Evolutionary conservation across 805 yeast genomes (phyloP).

Genomic region (Lipomyces mesembrius): DNA sequence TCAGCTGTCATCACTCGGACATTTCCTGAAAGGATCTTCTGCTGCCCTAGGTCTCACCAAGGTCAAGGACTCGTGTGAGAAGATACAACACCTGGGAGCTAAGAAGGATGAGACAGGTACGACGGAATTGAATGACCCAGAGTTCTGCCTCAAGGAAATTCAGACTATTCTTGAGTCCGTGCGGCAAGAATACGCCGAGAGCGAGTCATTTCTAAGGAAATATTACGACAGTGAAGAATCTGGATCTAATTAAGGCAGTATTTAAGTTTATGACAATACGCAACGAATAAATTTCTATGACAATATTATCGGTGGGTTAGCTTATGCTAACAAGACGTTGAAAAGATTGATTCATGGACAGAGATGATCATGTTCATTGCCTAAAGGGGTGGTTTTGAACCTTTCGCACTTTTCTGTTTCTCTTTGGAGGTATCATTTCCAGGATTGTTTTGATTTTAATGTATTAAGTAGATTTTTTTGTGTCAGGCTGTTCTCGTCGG

Average conservation of each 20-base stretch:
- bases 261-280: not conserved
- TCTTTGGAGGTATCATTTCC: not conserved
- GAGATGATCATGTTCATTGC: not conserved
- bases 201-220: conserved; percentile 41
- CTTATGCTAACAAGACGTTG: not conserved
- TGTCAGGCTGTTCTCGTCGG: not conserved
- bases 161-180: conserved; percentile 41
- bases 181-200: conserved; percentile 46
- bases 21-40: conserved; percentile 92
- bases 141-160: conserved; percentile 45
- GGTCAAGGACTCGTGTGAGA: conserved; percentile 86
- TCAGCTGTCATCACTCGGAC: conserved; percentile 77
- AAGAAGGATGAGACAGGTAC: conserved; percentile 48
- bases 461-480: not conserved
- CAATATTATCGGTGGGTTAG: not conserved
- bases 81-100: conserved; percentile 88
- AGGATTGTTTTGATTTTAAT: not conserved
- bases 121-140: conserved; percentile 42
- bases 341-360: not conserved
- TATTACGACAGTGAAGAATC: conserved; percentile 38
- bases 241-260: not conserved
- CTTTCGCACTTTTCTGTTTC: not conserved
- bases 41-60: conserved; percentile 87
- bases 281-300: not conserved
- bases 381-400: not conserved